A percentile compares a stretch with the other conserved stretches of the same genome.
phyloP scores from a whole-genome alignment of 768 basidiomycete species.

The Heimioporus sp. region DNA sequence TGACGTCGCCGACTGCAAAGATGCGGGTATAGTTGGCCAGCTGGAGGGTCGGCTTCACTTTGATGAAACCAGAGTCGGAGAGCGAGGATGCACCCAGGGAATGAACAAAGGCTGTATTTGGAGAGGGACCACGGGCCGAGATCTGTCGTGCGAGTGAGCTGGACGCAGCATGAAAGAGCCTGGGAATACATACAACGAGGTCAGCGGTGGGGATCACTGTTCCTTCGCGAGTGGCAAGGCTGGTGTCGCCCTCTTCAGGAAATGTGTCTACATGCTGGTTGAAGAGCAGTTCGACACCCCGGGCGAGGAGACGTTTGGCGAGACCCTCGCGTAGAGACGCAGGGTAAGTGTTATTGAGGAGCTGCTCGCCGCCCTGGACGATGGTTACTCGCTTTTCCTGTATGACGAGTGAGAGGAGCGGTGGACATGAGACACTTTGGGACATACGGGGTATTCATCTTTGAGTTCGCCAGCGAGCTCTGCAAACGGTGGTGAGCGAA shows the following conservation, averaged over 20 bases:
- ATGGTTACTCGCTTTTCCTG: constrained; percentile 52
- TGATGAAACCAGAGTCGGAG: constrained; percentile 42
- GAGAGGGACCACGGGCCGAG: constrained; percentile 35
- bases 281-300: constrained; percentile 50
- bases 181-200: constrained; percentile 47
- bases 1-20: constrained; percentile 66
- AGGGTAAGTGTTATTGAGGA: constrained; percentile 58
- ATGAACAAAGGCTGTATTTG: constrained; percentile 52
- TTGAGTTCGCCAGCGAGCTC: constrained; percentile 46
- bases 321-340: constrained; percentile 49
- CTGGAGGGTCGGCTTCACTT: constrained; percentile 58
- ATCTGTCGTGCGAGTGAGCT: constrained; percentile 16
- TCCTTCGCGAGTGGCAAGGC: constrained; percentile 51
- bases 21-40: constrained; percentile 48
- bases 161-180: background rate
- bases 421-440: background rate
- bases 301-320: constrained; percentile 38
- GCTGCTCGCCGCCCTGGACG: constrained; percentile 51
- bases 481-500: constrained; percentile 13
- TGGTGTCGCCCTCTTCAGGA: constrained; percentile 35
- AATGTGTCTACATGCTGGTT: constrained; percentile 50
- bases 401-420: constrained; percentile 6
- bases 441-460: constrained; percentile 39
- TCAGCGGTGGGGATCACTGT: constrained; percentile 48
- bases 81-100: constrained; percentile 41